phyloP scores from a whole-genome alignment of 495 filamentous ascomycete species.

The Emericellopsis terricola region DNA sequence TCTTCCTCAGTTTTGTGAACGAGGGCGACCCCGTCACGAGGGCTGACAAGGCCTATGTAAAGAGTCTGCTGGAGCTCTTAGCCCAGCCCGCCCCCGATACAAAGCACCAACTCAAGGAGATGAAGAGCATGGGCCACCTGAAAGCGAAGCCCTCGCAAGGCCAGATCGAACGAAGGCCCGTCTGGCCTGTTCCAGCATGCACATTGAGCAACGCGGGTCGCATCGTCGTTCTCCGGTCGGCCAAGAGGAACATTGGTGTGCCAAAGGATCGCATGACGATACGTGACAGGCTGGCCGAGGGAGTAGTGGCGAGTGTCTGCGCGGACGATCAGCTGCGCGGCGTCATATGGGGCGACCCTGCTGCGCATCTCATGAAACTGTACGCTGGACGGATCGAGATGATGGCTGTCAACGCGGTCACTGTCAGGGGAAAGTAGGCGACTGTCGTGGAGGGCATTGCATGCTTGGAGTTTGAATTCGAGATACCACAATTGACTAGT shows the following conservation, averaged over 20 bases:
- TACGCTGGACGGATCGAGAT: conserved; percentile 51
- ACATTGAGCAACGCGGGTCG: conserved; percentile 48
- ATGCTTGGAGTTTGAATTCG: too few relatives aligned
- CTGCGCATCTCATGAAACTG: conserved; percentile 61
- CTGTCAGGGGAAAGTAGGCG: conserved; percentile 18
- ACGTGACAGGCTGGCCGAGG: conserved; percentile 23
- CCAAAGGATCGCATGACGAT: conserved; percentile 18
- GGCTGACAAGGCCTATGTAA: conserved; percentile 57
- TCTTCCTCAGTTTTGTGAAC: conserved; percentile 65
- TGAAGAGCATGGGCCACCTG: neutral
- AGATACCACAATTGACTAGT: too few relatives aligned
- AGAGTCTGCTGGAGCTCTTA: conserved; percentile 52
- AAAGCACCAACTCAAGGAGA: neutral
- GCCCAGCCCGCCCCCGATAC: conserved; percentile 26
- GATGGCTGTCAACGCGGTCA: conserved; percentile 48
- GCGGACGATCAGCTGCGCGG: conserved; percentile 45
- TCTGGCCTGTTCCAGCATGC: conserved; percentile 44
- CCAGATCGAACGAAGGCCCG: conserved; percentile 5
- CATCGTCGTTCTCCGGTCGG: conserved; percentile 41
- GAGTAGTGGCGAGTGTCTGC: conserved; percentile 40
- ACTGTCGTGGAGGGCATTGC: too few relatives aligned
- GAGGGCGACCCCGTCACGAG: conserved; percentile 68
- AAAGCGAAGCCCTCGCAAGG: neutral
- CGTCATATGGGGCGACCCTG: conserved; percentile 61
- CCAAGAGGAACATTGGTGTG: too few relatives aligned